phyloP scores from a whole-genome alignment of 176 grass and related monocot genomes.

The Zoysia pacifica region DNA sequence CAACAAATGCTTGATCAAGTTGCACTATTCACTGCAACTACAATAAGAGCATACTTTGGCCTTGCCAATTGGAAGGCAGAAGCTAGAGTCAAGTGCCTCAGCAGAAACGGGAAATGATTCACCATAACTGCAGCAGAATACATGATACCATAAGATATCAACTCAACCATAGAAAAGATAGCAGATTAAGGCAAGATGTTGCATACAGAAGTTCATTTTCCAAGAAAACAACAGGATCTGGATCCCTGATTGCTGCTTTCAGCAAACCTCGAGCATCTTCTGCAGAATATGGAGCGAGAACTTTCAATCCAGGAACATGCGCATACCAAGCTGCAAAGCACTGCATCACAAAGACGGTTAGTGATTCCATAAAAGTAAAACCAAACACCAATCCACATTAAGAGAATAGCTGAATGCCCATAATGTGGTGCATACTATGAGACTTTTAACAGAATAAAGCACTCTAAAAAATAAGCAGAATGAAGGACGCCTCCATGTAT shows the following conservation, averaged over 20 bases:
- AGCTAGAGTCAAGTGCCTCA: constrained; percentile 96
- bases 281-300: constrained; percentile 79
- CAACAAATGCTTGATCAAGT: neutral
- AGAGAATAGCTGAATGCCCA: neutral
- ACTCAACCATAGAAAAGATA: constrained; percentile 14
- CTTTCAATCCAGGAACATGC: constrained; percentile 95
- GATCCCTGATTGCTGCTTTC: constrained; percentile 98
- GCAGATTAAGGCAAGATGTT: constrained; percentile 31
- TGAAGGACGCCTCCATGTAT: neutral
- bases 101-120: constrained; percentile 81
- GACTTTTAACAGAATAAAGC: neutral
- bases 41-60: constrained; percentile 67
- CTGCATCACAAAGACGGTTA: constrained; percentile 54
- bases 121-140: constrained; percentile 76
- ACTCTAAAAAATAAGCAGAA: too few species aligned
- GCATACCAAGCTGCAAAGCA: constrained; percentile 99
- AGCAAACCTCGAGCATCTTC: constrained; percentile 95
- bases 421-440: neutral
- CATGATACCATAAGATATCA: constrained; percentile 5
- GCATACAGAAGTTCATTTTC: constrained; percentile 98
- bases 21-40: constrained; percentile 2
- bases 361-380: neutral
- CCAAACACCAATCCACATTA: neutral
- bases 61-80: constrained; percentile 91
- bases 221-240: constrained; percentile 96